Base-by-base conservation (phyloP, 495 filamentous ascomycete genomes). In the Penicillium roqueforti region DNA sequence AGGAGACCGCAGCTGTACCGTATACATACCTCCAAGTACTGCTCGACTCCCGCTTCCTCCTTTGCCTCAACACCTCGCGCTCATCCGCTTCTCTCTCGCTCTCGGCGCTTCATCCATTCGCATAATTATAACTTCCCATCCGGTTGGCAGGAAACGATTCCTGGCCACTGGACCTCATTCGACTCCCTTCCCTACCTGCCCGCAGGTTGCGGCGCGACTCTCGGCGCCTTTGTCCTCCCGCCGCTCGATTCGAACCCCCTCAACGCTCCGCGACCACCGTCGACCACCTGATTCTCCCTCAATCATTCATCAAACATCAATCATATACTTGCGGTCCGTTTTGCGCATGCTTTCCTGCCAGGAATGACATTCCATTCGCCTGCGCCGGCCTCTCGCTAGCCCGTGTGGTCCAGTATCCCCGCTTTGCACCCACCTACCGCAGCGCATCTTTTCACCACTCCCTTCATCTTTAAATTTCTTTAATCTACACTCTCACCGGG, bases 371-470 rank as follows among this genome's bases (percentile, higher is more conserved):
- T 68, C 67, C 62, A 55, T 65, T 65, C 62, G 55, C 59, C 66
- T 67, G 62, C 70, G 69, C 67, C 74, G 72, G 73, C 69, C 72
- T 64, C 57, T 74, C 69, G 71, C 60, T 77, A 75, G 71, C 69
- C 73, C 68, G 71, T 72, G 73, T 74, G 68, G 70, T 73, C 62
- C 60, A 70, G 63, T 61, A 66, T 68, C 74, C 72, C 74, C 72
- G 74, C 73, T 77, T 72, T 74, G 69, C 69, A 72, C 63, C 70
- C 69, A 68, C 66, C 65, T 65, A 55, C 74, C 68, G 70, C 72
- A 69, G 59, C 68, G 68, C 63, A 61, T 60, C 59, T 59, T 43
- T 50, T 66, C 66, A 58, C 67, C 57, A 56, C 60, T 51, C 57
- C 50, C 55, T 52, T 41, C 54, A 23, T 49, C 46, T 45, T 42